Evolutionary conservation across 2,329 filamentous ascomycete genomes (phyloP).

Genomic region (Ophiostoma sp.): DNA sequence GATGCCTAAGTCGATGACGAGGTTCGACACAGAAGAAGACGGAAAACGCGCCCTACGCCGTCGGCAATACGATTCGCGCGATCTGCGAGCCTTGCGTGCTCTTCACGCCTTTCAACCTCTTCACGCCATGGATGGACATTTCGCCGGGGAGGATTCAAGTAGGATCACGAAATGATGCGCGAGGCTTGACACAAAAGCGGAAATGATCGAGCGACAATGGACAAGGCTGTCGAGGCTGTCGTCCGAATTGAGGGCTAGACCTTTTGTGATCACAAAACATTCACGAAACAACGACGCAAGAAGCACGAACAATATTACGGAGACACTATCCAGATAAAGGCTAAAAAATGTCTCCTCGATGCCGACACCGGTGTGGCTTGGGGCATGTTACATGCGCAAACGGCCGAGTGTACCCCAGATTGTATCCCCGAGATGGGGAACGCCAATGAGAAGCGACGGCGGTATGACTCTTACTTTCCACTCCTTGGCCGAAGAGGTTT

Average conservation of each 20-base stretch:
- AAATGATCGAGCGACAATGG: background rate
- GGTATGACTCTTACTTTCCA: background rate
- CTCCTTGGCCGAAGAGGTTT: background rate
- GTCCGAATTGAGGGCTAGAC: background rate
- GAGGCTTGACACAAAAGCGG: background rate
- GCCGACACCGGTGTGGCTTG: conserved; percentile 18
- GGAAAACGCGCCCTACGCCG: background rate
- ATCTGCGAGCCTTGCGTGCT: background rate
- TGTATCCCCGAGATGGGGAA: background rate
- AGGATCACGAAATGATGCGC: background rate
- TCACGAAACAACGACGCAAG: background rate
- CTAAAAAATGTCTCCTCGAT: background rate
- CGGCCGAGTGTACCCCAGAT: conserved; percentile 8
- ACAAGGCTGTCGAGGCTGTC: background rate
- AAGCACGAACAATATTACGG: background rate
- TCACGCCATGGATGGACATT: background rate
- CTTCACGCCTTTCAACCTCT: background rate
- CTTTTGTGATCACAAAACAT: background rate
- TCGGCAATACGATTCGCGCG: background rate
- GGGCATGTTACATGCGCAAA: conserved; percentile 7
- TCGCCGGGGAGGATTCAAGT: background rate
- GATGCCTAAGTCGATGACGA: conserved; percentile 9
- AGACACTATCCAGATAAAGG: background rate
- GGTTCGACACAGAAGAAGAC: background rate
- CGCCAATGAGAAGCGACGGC: conserved; percentile 6